Base-by-base conservation (phyloP, 2,329 filamentous ascomycete genomes). In the Fusarium cicatricum region DNA sequence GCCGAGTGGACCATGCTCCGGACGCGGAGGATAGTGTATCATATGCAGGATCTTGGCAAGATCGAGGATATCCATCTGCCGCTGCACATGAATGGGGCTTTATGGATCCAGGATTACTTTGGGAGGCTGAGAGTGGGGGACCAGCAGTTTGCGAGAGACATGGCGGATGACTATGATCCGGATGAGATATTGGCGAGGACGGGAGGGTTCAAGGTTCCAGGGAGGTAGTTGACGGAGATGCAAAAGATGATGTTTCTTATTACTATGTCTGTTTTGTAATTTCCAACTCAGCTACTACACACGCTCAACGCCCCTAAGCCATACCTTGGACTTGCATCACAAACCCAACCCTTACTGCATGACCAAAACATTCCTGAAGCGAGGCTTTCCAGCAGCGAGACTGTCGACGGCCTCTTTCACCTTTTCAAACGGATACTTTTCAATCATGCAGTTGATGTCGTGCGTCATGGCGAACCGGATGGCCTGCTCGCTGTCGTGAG, bases 401-500 rank as follows among this genome's bases (percentile, higher is more conserved):
- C 71, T 71, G 26, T 81, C 75, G 10, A 81, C 71, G 0, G 82
- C 82, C 53, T 78, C 71, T 15, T 77, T 70, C 1, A 75, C 77
- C 32, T 85, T 77, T 0, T 71, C 79, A 53, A 92, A 75, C 0
- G 85, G 80, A 68, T 85, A 91, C 65, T 78, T 85, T 78, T 91
- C 83, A 23, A 89, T 75, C 71, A 90, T 78, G 45, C 88, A 89
- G 72, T 84, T 82, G 60, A 92, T 81, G 5, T 78, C 78, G 63
- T 90, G 85, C 14, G 78, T 73, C 54, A 80, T 75, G 0, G 88
- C 82, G 67, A 92, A 92, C 3, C 78, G 78, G 45, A 92, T 81
- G 55, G 90, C 87, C 64, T 90, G 85, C 66, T 87, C 83, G 50
- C 82, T 80, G 58, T 90, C 84, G 39, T 85, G 77, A 1, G 87